A percentile compares a stretch with the other conserved stretches of the same genome.
These are phyloP conservation scores for Eimeria mitis DNA, from an alignment of 169 alveolate genomes.

Conservation along the genomic window DNA sequence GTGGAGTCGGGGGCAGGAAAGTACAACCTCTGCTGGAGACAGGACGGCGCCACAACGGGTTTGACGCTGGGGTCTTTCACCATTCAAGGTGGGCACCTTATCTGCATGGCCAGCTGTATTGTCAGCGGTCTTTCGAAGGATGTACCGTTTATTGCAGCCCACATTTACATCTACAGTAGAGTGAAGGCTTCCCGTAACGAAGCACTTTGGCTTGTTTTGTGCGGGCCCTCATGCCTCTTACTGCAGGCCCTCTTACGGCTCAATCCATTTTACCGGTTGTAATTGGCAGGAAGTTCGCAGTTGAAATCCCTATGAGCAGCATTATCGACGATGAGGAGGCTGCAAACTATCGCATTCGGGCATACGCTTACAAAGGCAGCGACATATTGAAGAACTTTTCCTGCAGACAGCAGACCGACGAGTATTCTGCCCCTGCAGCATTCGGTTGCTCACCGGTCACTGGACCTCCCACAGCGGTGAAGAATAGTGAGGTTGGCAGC, in stretches of 20 bases:
- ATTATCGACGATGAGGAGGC: background rate
- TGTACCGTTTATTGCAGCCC: background rate
- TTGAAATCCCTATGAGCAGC: slow-evolving; percentile 34
- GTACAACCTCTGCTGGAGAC: slow-evolving; percentile 20
- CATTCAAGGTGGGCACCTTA: slow-evolving; percentile 23
- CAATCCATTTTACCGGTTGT: background rate
- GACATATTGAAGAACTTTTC: slow-evolving; percentile 1
- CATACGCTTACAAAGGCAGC: slow-evolving; percentile 39
- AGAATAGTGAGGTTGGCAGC: background rate
- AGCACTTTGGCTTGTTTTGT: background rate
- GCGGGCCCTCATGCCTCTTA: background rate
- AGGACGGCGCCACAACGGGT: slow-evolving; percentile 29
- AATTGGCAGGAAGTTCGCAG: slow-evolving; percentile 10
- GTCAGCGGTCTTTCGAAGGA: background rate
- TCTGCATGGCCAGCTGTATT: background rate
- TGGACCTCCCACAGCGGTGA: slow-evolving; percentile 71
- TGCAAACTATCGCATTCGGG: slow-evolving; percentile 43
- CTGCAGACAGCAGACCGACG: slow-evolving; percentile 21
- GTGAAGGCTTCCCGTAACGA: background rate
- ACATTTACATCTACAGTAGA: background rate
- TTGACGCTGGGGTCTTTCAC: slow-evolving; percentile 28
- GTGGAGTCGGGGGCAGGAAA: slow-evolving; percentile 45
- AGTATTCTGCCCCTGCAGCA: background rate
- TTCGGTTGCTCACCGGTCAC: background rate
- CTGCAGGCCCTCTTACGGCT: slow-evolving; percentile 46